Percentiles rank a stretch among this genome's conserved stretches.
Conservation (phyloP, 2,329 filamentous ascomycete genomes). For the Beauveria sp. region DNA sequence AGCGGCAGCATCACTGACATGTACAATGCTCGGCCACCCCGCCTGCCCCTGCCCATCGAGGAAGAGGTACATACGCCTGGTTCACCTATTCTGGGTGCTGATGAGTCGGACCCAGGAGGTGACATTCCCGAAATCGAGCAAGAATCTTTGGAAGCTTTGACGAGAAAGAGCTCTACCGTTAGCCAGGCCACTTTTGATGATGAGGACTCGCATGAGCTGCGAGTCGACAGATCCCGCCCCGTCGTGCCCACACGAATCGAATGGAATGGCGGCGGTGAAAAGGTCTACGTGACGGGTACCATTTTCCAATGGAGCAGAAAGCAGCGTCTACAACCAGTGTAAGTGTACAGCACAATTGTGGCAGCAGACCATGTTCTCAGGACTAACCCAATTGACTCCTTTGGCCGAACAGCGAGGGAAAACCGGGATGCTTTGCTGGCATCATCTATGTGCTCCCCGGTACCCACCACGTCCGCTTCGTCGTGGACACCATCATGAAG, state of each 20-base stretch:
- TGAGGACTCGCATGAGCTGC: conserved; percentile 68
- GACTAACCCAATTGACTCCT: conserved; percentile 4
- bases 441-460: conserved; percentile 80
- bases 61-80: conserved; percentile 85
- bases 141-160: conserved; percentile 41
- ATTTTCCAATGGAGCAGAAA: conserved; percentile 98
- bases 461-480: conserved; percentile 93
- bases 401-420: conserved; percentile 36
- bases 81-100: conserved; percentile 75
- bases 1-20: conserved; percentile 56
- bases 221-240: conserved; percentile 65
- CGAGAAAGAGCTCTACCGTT: conserved; percentile 49
- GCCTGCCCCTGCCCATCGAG: conserved; percentile 86
- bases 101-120: conserved; percentile 52
- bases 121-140: conserved; percentile 47
- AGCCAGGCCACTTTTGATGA: conserved; percentile 66
- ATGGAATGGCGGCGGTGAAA: conserved; percentile 77
- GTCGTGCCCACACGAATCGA: conserved; percentile 79
- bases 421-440: conserved; percentile 61
- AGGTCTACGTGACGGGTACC: conserved; percentile 93
- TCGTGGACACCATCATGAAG: conserved; percentile 90
- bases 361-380: conserved; percentile 15
- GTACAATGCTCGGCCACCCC: conserved; percentile 67
- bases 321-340: conserved; percentile 79
- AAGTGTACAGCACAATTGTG: conserved; percentile 34